Evolutionary conservation across 148 eudicot genomes (phyloP).

Genomic region (Chenopodium quinoa): DNA sequence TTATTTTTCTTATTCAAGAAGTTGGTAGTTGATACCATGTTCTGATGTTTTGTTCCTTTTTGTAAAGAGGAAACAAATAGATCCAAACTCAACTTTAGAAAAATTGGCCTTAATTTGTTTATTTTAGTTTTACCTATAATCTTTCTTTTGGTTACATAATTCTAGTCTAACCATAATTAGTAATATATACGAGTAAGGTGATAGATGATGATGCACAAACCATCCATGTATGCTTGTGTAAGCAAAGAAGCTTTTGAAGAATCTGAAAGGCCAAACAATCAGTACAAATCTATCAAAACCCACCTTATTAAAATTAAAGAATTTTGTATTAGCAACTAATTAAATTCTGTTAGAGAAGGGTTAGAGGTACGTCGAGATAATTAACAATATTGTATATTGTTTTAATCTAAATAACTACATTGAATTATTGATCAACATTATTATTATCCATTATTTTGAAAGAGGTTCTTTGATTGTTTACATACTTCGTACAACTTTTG

Average conservation of each 20-base stretch:
- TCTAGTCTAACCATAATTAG: background rate
- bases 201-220: background rate
- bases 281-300: background rate
- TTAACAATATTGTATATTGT: too few relatives aligned
- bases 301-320: background rate
- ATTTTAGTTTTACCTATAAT: background rate
- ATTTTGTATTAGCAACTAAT: background rate
- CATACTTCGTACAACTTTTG: too few relatives aligned
- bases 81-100: background rate
- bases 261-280: background rate
- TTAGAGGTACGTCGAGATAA: background rate
- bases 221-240: background rate
- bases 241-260: background rate
- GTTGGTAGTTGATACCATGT: background rate
- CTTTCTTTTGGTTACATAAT: background rate
- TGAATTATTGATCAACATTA: too few relatives aligned
- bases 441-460: too few relatives aligned
- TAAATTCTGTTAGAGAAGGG: background rate
- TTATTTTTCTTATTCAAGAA: background rate
- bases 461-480: too few relatives aligned
- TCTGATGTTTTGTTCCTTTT: background rate
- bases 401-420: too few relatives aligned
- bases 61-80: background rate
- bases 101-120: background rate
- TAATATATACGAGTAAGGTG: background rate